Evolutionary conservation across 2,329 filamentous ascomycete species (phyloP).

Genomic region (Atkinsonella hypoxylon): DNA sequence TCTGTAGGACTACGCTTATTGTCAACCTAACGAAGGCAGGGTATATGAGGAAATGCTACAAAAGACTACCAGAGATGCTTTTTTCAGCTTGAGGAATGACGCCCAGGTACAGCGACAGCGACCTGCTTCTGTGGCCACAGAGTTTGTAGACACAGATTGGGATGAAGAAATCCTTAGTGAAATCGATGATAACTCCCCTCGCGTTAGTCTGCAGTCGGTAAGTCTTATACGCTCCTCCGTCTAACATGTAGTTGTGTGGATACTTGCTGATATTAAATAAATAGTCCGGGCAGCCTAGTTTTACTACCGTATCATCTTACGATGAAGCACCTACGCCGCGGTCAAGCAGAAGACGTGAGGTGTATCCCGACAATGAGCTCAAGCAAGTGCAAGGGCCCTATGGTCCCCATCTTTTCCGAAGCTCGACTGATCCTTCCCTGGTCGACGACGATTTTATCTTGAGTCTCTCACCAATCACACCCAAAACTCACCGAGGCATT

Average conservation of each 20-base stretch:
- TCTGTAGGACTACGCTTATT: constrained; percentile 23
- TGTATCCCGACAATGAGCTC: constrained; percentile 46
- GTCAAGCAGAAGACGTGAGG: constrained; percentile 47
- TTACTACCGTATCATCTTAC: constrained; percentile 78
- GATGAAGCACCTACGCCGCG: constrained; percentile 73
- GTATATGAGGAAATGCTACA: constrained; percentile 40
- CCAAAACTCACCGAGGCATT: constrained; percentile 40
- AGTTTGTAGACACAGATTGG: constrained; percentile 68
- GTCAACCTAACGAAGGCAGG: constrained; percentile 23
- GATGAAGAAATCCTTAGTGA: constrained; percentile 46
- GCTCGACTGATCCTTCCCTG: constrained; percentile 39
- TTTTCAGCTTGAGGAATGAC: constrained; percentile 46
- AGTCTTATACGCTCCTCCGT: constrained; percentile 20
- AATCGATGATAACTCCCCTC: constrained; percentile 53
- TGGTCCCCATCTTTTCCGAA: constrained; percentile 78
- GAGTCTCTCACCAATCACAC: constrained; percentile 62
- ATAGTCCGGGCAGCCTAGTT: constrained; percentile 59
- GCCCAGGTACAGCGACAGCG: constrained; percentile 39
- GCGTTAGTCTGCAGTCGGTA: constrained; percentile 61
- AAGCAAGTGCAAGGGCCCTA: constrained; percentile 67
- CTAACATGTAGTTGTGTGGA: neutral
- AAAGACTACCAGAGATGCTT: constrained; percentile 40
- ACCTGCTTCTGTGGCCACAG: constrained; percentile 60
- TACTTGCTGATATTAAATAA: constrained; percentile 7
- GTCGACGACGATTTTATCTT: constrained; percentile 40